Conservation (phyloP, 495 filamentous ascomycete species). For the Penicillium malachiteum region DNA sequence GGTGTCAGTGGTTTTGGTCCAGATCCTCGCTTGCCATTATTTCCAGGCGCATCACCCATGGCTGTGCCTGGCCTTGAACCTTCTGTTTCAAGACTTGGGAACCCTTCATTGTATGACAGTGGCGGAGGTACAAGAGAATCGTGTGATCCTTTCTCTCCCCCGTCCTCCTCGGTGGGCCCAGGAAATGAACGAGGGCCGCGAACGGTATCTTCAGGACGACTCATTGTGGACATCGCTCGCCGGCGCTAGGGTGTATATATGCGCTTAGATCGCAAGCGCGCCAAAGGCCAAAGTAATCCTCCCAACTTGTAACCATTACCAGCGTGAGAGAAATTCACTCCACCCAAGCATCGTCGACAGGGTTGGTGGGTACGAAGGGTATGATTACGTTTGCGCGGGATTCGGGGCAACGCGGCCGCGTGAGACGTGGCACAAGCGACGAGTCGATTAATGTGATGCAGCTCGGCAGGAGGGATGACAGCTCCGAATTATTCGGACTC, state of each 20-base stretch:
- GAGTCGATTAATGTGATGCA: background rate
- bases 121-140: constrained; percentile 26
- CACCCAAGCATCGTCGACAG: constrained; percentile 18
- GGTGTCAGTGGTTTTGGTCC: constrained; percentile 31
- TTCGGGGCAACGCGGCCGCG: constrained; percentile 1
- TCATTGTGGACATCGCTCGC: constrained; percentile 36
- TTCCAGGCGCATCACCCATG: constrained; percentile 25
- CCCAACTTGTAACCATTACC: constrained; percentile 12
- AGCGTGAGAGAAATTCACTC: background rate
- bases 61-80: constrained; percentile 30
- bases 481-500: background rate
- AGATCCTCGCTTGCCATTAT: constrained; percentile 19
- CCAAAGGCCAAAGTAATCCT: background rate
- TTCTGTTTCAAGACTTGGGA: constrained; percentile 33
- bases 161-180: constrained; percentile 36
- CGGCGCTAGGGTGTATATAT: background rate
- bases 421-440: background rate
- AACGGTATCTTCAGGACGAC: constrained; percentile 40
- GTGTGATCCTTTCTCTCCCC: constrained; percentile 19
- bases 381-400: background rate
- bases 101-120: constrained; percentile 29
- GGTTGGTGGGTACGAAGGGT: constrained; percentile 3
- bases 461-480: background rate
- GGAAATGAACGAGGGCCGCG: constrained; percentile 35
- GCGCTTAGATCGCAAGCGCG: background rate